Evolutionary conservation across 2,329 filamentous ascomycete genomes (phyloP).

Genomic region (Fusarium irregulare): DNA sequence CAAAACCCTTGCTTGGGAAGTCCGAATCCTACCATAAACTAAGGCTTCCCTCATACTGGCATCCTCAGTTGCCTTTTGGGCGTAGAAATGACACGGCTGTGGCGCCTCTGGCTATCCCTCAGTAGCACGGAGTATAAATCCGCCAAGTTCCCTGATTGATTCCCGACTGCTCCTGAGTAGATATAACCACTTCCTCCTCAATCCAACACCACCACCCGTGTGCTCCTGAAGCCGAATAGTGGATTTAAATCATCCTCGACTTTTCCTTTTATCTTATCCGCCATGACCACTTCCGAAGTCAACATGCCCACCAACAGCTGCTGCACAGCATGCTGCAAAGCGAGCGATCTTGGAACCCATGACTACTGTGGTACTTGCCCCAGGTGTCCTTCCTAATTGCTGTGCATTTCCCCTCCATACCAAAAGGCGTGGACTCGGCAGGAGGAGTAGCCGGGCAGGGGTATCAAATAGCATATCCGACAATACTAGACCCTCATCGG

Average conservation of each 20-base stretch:
- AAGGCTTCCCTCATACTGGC: conserved; percentile 11
- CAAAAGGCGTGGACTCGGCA: not conserved
- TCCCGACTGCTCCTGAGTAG: conserved; percentile 4
- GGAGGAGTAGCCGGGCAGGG: not conserved
- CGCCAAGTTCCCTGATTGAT: conserved; percentile 26
- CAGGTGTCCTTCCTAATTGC: conserved; percentile 40
- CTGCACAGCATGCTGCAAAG: conserved; percentile 49
- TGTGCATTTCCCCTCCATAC: not conserved
- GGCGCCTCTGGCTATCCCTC: conserved; percentile 32
- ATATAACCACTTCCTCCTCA: conserved; percentile 18
- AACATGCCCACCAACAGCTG: conserved; percentile 40
- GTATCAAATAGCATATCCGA: not conserved
- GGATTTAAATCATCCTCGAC: not conserved
- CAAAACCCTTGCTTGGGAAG: conserved; percentile 25
- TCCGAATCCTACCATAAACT: conserved; percentile 26
- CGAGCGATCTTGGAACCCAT: conserved; percentile 48
- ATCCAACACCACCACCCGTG: not conserved
- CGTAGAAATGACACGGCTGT: conserved; percentile 31
- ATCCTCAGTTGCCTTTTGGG: conserved; percentile 41
- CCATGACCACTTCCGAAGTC: conserved; percentile 38
- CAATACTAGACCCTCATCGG: not conserved
- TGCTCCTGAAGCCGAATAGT: not conserved
- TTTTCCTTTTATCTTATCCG: not conserved
- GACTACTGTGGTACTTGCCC: conserved; percentile 50
- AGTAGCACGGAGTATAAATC: conserved; percentile 41